These are phyloP conservation scores for Caryocar brasiliense DNA, from an alignment of 441 rosid genomes.

Conservation along the genomic window DNA sequence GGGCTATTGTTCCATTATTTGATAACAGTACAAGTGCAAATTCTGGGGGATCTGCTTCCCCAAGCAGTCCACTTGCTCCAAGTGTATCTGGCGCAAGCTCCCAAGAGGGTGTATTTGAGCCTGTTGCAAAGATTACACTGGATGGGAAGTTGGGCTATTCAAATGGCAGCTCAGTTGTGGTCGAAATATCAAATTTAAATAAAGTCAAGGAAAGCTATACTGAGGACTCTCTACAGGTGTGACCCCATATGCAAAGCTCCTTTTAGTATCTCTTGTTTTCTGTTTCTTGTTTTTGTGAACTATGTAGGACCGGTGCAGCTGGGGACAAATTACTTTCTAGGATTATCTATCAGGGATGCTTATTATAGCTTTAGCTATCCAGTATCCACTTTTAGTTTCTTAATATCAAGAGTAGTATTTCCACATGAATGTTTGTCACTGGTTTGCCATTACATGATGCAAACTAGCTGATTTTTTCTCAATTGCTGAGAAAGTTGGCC, in stretches of 20 bases:
- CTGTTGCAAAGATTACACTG: constrained; percentile 75
- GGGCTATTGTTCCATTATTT: constrained; percentile 98
- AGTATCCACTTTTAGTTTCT: no score
- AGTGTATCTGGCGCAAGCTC: constrained; percentile 83
- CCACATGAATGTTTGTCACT: no score
- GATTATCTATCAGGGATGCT: no score
- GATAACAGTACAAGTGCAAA: constrained; percentile 75
- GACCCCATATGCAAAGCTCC: not conserved
- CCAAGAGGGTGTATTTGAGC: constrained; percentile 76
- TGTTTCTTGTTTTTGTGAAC: not conserved
- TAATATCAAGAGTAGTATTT: no score
- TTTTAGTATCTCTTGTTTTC: not conserved
- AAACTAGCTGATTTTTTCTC: no score
- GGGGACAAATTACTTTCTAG: no score
- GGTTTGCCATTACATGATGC: no score
- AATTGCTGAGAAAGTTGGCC: no score
- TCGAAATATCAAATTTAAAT: constrained; percentile 93
- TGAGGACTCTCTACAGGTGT: constrained; percentile 95
- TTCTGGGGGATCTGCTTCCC: constrained; percentile 90
- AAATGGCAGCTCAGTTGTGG: constrained; percentile 75
- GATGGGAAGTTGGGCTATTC: constrained; percentile 86
- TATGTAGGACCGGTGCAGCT: not conserved
- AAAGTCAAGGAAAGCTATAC: constrained; percentile 97
- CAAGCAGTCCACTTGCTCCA: constrained; percentile 94
- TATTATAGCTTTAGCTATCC: no score